Percentiles rank a stretch among this genome's conserved stretches.
These are phyloP conservation scores for Ilex aquifolium DNA, from an alignment of 257 asterid species.

Conservation along the genomic window DNA sequence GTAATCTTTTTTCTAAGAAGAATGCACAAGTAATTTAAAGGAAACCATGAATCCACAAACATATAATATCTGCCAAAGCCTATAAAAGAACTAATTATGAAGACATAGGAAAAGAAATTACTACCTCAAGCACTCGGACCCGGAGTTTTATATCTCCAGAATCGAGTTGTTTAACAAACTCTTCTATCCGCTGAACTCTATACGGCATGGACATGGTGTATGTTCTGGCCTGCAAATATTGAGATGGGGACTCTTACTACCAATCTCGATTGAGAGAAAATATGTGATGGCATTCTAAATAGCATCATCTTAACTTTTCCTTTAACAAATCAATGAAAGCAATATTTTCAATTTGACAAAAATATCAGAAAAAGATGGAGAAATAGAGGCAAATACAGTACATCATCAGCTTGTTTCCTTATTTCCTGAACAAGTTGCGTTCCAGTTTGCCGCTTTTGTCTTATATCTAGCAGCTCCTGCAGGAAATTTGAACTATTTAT, in stretches of 20 bases:
- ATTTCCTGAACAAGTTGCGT: conserved; percentile 68
- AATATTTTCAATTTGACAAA: too few species aligned
- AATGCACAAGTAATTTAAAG: too few species aligned
- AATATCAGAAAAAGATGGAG: not conserved
- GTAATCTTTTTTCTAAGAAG: too few species aligned
- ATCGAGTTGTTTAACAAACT: conserved; percentile 80
- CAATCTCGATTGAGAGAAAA: too few species aligned
- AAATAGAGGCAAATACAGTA: conserved; percentile 12
- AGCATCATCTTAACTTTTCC: not conserved
- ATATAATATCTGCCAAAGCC: not conserved
- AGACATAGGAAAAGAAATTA: not conserved
- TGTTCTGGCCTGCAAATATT: conserved; percentile 61
- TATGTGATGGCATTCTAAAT: not conserved
- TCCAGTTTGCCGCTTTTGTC: conserved; percentile 59
- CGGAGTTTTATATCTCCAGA: conserved; percentile 90
- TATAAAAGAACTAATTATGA: not conserved
- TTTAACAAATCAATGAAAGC: too few species aligned
- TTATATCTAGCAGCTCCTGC: conserved; percentile 81
- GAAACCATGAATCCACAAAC: too few species aligned
- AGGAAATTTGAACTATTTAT: conserved; percentile 5
- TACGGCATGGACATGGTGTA: conserved; percentile 88
- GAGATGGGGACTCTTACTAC: not conserved
- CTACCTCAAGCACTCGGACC: conserved; percentile 94
- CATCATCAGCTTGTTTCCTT: conserved; percentile 87
- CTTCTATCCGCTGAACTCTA: conserved; percentile 80